These are phyloP conservation scores for Heritiera fomes DNA, from an alignment of 345 rosid genomes.

Conservation along the genomic window DNA sequence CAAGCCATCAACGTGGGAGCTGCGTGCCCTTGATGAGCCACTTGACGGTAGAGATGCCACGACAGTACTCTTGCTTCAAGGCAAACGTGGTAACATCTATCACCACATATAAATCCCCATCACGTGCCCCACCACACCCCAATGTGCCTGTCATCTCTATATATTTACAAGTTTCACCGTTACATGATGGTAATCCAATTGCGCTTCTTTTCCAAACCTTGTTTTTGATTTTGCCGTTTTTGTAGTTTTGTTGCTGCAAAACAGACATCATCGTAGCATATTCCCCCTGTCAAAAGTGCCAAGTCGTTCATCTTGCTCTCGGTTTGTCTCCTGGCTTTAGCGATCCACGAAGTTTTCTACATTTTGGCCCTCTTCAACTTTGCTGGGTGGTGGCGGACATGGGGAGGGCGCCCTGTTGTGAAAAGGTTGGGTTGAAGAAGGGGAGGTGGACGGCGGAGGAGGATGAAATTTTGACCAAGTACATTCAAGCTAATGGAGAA, in stretches of 20 bases:
- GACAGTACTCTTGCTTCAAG: not conserved
- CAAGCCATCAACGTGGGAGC: slow-evolving; percentile 29
- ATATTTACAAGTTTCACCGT: not conserved
- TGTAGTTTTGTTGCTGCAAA: not conserved
- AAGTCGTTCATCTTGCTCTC: too few relatives aligned
- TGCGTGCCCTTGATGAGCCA: not conserved
- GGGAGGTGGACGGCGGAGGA: slow-evolving; percentile 73
- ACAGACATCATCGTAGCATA: not conserved
- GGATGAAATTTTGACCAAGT: slow-evolving; percentile 45
- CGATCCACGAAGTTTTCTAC: not conserved
- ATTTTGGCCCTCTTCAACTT: not conserved
- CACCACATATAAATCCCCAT: slow-evolving; percentile 14
- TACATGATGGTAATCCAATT: not conserved
- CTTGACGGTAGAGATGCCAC: slow-evolving; percentile 20
- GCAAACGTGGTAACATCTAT: slow-evolving; percentile 1
- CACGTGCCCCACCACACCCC: not conserved
- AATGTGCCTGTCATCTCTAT: not conserved
- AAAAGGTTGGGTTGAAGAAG: slow-evolving; percentile 60
- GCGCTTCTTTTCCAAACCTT: not conserved
- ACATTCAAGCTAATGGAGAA: slow-evolving; percentile 60
- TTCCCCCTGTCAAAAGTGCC: not conserved
- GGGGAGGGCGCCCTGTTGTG: slow-evolving; percentile 80
- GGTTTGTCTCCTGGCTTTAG: too few relatives aligned
- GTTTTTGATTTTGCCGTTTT: too few relatives aligned
- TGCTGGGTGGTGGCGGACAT: slow-evolving; percentile 25